Evolutionary conservation across 345 rosid species (phyloP), one percentile per base, ranked within the genome.

Genomic region (Syzygium aqueum): DNA sequence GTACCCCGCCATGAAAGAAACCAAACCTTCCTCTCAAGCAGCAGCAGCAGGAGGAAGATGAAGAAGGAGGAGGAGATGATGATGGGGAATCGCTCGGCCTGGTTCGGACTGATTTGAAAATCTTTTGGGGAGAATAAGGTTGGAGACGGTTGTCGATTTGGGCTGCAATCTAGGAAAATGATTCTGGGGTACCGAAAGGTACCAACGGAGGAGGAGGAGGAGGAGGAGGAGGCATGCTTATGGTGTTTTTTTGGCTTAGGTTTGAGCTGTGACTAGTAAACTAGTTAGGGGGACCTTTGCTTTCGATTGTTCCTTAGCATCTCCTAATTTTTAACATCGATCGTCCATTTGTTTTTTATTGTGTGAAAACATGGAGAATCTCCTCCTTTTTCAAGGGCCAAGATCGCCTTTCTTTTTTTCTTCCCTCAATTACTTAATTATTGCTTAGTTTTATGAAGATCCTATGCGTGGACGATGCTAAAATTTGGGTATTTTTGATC

Each of bases 1-100:
- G 77, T 93, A 93, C 77, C 92, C 90, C 46, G 93, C 92, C 94
- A 93, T 93, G 84, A 53, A n/a, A 19, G 50, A 78, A 23, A 57
- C n/a, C 63, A 78, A 23, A 57, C n/a, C 63, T 23, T 25, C 11
- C 53, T 6, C 6, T 10, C 63, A 23, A 56, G 63, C 14, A n/a
- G 63, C 9, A 56, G 61, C 13, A 23, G 84, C 7, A 15, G 84
- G 27, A 61, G 30, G 2, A 3, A n/a, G n/a, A n/a, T n/a, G n/a
- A n/a, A n/a, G n/a, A n/a, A n/a, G 84, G 15, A 15, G 84, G 27
- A 61, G 30, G 2, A 3, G 28, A 13, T 27, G 51, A 49, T 2
- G 53, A n/a, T 14, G 85, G 49, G 6, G 80, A 49, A 50, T 51
- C 37, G 23, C 21, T 50, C 85, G n/a, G 80, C 6, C 25, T 5